These are phyloP conservation scores for Colletotrichum orbiculare DNA, from an alignment of 2,329 filamentous ascomycete species.

Conservation along the genomic window DNA sequence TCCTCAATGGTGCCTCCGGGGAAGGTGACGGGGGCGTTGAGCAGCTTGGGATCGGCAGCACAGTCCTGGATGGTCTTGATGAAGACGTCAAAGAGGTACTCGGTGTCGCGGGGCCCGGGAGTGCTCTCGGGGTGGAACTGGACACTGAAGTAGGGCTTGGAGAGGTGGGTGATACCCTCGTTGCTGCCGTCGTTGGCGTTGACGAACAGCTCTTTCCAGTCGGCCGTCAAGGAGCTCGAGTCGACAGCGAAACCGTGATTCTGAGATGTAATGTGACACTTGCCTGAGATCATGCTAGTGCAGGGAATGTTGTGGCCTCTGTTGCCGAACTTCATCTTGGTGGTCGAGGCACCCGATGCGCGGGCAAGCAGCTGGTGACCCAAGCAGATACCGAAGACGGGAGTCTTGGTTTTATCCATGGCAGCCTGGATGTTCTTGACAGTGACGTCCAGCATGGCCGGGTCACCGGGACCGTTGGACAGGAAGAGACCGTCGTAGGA, in stretches of 20 bases:
- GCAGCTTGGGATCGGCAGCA: slow-evolving; percentile 71
- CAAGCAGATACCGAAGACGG: slow-evolving; percentile 95
- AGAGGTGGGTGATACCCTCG: slow-evolving; percentile 91
- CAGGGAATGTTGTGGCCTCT: slow-evolving; percentile 98
- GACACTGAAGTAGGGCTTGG: slow-evolving; percentile 96
- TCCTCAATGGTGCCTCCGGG: slow-evolving; percentile 85
- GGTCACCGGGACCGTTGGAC: slow-evolving; percentile 97
- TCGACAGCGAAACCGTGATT: slow-evolving; percentile 98
- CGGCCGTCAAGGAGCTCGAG: slow-evolving; percentile 75
- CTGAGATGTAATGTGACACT: slow-evolving; percentile 98
- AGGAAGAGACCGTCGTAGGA: slow-evolving; percentile 97
- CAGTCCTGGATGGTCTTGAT: slow-evolving; percentile 84
- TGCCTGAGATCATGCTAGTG: slow-evolving; percentile 93
- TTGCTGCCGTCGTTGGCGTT: slow-evolving; percentile 99
- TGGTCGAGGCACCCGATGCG: slow-evolving; percentile 84
- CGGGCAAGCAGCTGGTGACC: slow-evolving; percentile 93
- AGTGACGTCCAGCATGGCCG: slow-evolving; percentile 83
- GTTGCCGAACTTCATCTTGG: slow-evolving; percentile 99
- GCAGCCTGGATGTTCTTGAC: slow-evolving; percentile 82
- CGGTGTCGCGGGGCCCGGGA: slow-evolving; percentile 93
- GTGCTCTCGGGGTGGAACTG: slow-evolving; percentile 99
- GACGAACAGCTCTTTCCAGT: slow-evolving; percentile 95
- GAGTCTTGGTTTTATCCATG: slow-evolving; percentile 81
- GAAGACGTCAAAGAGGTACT: slow-evolving; percentile 97
- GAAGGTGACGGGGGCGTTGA: slow-evolving; percentile 83